A percentile compares a stretch with the other conserved stretches of the same genome.
Evolutionary conservation across 2,329 filamentous ascomycete species (phyloP).

Genomic region (Herpomyces periplanetae): DNA sequence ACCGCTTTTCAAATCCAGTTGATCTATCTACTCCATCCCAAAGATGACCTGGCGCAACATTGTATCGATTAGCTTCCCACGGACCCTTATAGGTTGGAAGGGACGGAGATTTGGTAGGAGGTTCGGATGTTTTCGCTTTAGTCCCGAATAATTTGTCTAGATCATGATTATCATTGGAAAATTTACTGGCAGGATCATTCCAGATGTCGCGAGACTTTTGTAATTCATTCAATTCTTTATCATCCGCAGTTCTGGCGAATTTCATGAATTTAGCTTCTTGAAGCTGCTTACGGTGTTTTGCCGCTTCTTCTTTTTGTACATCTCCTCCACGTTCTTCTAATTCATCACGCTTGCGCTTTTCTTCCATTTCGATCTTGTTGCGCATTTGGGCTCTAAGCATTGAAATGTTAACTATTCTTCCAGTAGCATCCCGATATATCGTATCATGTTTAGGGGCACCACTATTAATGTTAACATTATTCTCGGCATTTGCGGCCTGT

Average conservation of each 20-base stretch:
- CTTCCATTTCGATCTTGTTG: constrained; percentile 32
- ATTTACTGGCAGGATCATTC: constrained; percentile 71
- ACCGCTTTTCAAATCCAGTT: constrained; percentile 70
- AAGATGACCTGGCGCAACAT: constrained; percentile 55
- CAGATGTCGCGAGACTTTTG: constrained; percentile 35
- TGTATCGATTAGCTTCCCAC: constrained; percentile 62
- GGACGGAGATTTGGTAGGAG: no score
- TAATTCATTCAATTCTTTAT: constrained; percentile 48
- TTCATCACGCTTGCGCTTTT: constrained; percentile 19
- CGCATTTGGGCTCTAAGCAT: constrained; percentile 62
- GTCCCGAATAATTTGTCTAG: constrained; percentile 8
- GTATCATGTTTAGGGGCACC: constrained; percentile 21
- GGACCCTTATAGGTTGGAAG: constrained; percentile 41
- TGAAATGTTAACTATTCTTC: constrained; percentile 61
- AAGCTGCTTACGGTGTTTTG: constrained; percentile 21
- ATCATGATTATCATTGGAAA: constrained; percentile 18
- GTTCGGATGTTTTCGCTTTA: constrained; percentile 13
- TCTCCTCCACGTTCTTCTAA: constrained; percentile 39
- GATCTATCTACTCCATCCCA: constrained; percentile 91
- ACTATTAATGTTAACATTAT: no score
- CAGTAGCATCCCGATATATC: constrained; percentile 76
- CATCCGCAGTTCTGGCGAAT: constrained; percentile 41
- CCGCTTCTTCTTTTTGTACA: constrained; percentile 30
- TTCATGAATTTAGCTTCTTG: constrained; percentile 47
- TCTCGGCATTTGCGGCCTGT: constrained; percentile 9